phyloP scores from a whole-genome alignment of 768 basidiomycete genomes.

The Pilatotrama ljubarskyi region DNA sequence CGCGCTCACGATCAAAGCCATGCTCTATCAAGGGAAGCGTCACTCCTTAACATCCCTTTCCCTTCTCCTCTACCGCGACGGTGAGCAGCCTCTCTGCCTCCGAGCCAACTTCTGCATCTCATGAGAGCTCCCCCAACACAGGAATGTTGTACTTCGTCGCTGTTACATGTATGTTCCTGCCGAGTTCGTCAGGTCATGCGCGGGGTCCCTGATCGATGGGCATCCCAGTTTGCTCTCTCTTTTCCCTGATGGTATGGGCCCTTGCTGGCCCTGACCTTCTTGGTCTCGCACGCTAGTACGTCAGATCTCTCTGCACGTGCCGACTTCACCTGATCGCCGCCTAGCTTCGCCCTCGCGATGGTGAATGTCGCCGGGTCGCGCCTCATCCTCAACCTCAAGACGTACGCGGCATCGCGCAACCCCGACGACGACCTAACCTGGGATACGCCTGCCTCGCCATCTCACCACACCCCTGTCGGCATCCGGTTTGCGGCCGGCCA shows the following conservation, averaged over 20 bases:
- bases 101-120: not conserved
- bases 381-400: conserved; percentile 31
- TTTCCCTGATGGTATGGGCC: conserved; percentile 32
- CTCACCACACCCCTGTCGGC: not conserved
- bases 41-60: conserved; percentile 27
- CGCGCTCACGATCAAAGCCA: conserved; percentile 25
- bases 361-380: conserved; percentile 31
- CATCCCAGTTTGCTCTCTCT: conserved; percentile 27
- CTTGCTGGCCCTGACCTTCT: conserved; percentile 27
- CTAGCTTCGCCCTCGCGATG: conserved; percentile 31
- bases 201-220: not conserved
- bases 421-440: conserved; percentile 12
- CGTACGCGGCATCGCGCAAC: conserved; percentile 21
- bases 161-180: conserved; percentile 23
- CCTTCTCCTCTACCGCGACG: conserved; percentile 30
- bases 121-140: not conserved
- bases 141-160: conserved; percentile 32
- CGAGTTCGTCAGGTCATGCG: not conserved
- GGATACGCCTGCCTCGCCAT: conserved; percentile 2
- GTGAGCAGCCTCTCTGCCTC: conserved; percentile 1
- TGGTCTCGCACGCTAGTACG: conserved; percentile 32
- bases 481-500: not conserved
- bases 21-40: conserved; percentile 24
- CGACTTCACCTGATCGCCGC: not conserved
- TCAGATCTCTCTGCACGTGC: not conserved